Evolutionary conservation across 192 early-diverging fungal species (phyloP).

Genomic region (Coemansia sp.): DNA sequence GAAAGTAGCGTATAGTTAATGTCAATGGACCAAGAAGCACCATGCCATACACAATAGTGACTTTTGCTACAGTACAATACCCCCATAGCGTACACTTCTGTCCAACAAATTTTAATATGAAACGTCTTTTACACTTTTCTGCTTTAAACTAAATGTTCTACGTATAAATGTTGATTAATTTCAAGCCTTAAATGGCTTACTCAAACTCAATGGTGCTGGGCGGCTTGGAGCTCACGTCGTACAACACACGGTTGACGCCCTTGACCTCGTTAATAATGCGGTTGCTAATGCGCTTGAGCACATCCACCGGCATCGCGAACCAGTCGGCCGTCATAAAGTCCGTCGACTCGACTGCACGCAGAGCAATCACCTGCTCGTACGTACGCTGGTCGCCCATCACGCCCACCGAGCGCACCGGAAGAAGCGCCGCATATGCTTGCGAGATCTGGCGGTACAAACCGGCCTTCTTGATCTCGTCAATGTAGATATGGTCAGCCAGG

Average conservation of each 20-base stretch:
- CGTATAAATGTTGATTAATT: no score
- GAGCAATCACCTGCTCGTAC: slow-evolving; percentile 97
- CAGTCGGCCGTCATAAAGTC: slow-evolving; percentile 99
- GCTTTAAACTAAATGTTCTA: no score
- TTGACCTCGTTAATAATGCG: slow-evolving; percentile 98
- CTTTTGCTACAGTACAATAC: no score
- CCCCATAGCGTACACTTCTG: no score
- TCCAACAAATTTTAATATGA: no score
- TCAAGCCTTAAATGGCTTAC: slow-evolving; percentile 44
- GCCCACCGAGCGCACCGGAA: slow-evolving; percentile 94
- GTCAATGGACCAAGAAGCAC: no score
- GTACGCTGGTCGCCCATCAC: slow-evolving; percentile 99
- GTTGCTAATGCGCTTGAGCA: slow-evolving; percentile 89
- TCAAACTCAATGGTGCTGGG: slow-evolving; percentile 99
- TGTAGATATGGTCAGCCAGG: slow-evolving; percentile 95
- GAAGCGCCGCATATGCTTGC: slow-evolving; percentile 95
- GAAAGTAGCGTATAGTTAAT: no score
- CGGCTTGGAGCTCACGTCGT: slow-evolving; percentile 96
- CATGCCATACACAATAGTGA: no score
- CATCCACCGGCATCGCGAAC: slow-evolving; percentile 85
- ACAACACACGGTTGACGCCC: slow-evolving; percentile 96
- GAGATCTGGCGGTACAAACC: slow-evolving; percentile 96
- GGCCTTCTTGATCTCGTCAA: slow-evolving; percentile 98
- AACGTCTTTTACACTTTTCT: no score
- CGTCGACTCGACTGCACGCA: slow-evolving; percentile 92